These are phyloP conservation scores for Heracleum sosnowskyi DNA, from an alignment of 129 eudicot species.

Conservation along the genomic window DNA sequence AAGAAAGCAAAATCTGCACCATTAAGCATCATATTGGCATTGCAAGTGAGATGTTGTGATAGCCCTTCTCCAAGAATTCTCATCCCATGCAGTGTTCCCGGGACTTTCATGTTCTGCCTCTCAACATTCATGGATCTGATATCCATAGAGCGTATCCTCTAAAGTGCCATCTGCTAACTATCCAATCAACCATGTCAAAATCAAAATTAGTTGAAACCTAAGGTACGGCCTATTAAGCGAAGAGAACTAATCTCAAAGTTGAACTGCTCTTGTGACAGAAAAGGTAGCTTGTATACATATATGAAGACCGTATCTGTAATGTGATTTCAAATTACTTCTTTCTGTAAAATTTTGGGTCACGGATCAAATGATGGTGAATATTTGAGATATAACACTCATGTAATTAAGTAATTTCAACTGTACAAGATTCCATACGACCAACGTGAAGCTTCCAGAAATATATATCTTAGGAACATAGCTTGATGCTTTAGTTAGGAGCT, in stretches of 20 bases:
- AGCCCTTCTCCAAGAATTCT: conserved; percentile 75
- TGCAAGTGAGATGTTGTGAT: conserved; percentile 80
- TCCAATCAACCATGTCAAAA: not conserved
- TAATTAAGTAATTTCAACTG: no score
- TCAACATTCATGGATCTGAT: conserved; percentile 60
- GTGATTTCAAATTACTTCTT: not conserved
- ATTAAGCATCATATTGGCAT: conserved; percentile 89
- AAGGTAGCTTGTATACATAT: not conserved
- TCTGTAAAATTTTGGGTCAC: not conserved
- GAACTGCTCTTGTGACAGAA: not conserved
- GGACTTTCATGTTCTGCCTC: conserved; percentile 61
- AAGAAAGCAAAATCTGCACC: conserved; percentile 92
- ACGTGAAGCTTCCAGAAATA: not conserved
- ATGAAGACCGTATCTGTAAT: not conserved
- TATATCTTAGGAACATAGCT: not conserved
- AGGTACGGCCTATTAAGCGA: not conserved
- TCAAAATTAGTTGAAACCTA: not conserved
- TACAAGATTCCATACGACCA: no score
- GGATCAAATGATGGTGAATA: not conserved
- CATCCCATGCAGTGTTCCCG: conserved; percentile 80
- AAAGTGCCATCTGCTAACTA: conserved; percentile 67
- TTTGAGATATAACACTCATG: not conserved
- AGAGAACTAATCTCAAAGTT: not conserved
- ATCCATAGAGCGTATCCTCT: conserved; percentile 80
- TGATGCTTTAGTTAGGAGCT: not conserved